A percentile compares a stretch with the other conserved stretches of the same genome.
Conservation (phyloP, 2,329 filamentous ascomycete species). For the Fusarium sp. region DNA sequence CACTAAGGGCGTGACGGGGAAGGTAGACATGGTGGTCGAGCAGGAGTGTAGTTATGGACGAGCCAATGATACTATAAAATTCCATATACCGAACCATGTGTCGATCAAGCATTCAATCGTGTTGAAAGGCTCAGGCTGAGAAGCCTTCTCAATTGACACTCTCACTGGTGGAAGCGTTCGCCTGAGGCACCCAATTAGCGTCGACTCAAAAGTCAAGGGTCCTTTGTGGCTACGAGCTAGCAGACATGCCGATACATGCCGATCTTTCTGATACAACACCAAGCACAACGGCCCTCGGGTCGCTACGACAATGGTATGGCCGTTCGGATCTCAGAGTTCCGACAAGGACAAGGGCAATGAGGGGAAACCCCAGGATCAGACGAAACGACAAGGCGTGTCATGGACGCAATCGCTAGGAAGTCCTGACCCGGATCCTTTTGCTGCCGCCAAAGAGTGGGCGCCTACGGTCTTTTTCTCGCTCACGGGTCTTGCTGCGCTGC, state of each 20-base stretch:
- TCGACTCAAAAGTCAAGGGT: slow-evolving; percentile 26
- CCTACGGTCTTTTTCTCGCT: slow-evolving; percentile 51
- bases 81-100: slow-evolving; percentile 17
- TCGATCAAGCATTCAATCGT: not conserved
- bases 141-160: not conserved
- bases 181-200: slow-evolving; percentile 42
- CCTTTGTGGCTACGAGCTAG: slow-evolving; percentile 10
- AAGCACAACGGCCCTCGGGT: slow-evolving; percentile 42
- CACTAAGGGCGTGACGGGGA: not conserved
- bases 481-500: slow-evolving; percentile 50
- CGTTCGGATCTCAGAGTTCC: slow-evolving; percentile 47
- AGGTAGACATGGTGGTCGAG: slow-evolving; percentile 18
- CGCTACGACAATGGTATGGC: slow-evolving; percentile 53
- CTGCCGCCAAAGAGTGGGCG: slow-evolving; percentile 52
- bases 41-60: slow-evolving; percentile 23
- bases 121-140: not conserved
- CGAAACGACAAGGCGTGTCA: slow-evolving; percentile 44
- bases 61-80: slow-evolving; percentile 42
- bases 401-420: slow-evolving; percentile 52
- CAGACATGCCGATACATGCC: slow-evolving; percentile 20
- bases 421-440: slow-evolving; percentile 43
- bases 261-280: slow-evolving; percentile 30
- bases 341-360: slow-evolving; percentile 38
- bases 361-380: slow-evolving; percentile 28
- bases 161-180: slow-evolving; percentile 7